Evolutionary conservation across 2,329 filamentous ascomycete genomes (phyloP), one percentile per base, ranked within the genome.

Genomic region (Myotisia sp.): DNA sequence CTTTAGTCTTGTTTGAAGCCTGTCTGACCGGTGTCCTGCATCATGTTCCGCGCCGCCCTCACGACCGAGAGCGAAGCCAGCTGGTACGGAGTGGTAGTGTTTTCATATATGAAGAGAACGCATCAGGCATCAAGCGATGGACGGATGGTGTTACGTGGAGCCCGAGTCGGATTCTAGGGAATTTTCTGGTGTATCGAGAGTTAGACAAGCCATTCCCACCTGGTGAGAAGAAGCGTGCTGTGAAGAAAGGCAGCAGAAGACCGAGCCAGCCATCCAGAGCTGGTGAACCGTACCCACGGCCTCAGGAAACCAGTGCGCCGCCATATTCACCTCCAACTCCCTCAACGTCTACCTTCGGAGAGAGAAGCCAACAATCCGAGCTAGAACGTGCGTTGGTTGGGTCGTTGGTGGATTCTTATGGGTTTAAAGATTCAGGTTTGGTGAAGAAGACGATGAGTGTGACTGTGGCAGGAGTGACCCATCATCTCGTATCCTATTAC

Each of bases 391-490:
- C 70, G 17, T 60, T 86, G 34, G 75, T 90, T 28, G 86, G 85
- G 4, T 92, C 84, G 1, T 65, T 93, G 8, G 72, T 87, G n/a
- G 85, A 92, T 56, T 85, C 79, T 1, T 93, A 93, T 47, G 74
- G 76, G 20, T 93, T 93, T 67, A 90, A 90, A 49, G 65, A 74
- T 9, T 71, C 74, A 1, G 85, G 86, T 0, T 60, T 94, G 26
- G 72, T 93, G 42, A 94, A 94, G 67, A 93, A 93, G 64, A 93
- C 85, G 0, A 85, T 93, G 56, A 87, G 79, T 46, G 73, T 93
- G 24, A 74, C 70, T 2, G 74, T 79, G 33, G 68, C 77, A 17
- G 79, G 79, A 2, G 70, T 85, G 2, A 76, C 74, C 2, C 85
- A 92, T 49, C 85, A 92, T 48, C 62, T 94, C 33, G 84, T 93